phyloP scores from a whole-genome alignment of 805 yeast genomes.

The Ogataea angusta region DNA sequence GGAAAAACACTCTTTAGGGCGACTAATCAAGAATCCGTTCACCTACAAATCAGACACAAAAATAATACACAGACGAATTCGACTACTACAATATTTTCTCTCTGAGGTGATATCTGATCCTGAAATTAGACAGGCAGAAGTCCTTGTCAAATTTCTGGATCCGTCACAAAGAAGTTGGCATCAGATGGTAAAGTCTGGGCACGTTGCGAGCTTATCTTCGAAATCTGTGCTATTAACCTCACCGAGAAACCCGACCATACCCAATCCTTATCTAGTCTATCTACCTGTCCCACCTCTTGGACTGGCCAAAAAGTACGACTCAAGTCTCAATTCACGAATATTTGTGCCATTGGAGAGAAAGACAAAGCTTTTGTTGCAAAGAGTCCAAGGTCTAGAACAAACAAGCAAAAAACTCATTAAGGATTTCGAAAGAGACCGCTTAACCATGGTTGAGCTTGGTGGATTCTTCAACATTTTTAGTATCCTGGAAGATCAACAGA shows the following conservation, averaged over 20 bases:
- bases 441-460: slow-evolving; percentile 48
- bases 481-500: slow-evolving; percentile 38
- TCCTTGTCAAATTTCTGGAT: slow-evolving; percentile 48
- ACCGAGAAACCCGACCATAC: slow-evolving; percentile 49
- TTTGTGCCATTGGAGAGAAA: slow-evolving; percentile 29
- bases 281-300: slow-evolving; percentile 41
- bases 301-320: slow-evolving; percentile 26
- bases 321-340: slow-evolving; percentile 23
- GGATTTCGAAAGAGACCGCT: slow-evolving; percentile 38
- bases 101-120: slow-evolving; percentile 36
- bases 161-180: slow-evolving; percentile 50
- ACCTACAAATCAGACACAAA: slow-evolving; percentile 29
- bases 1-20: slow-evolving; percentile 60
- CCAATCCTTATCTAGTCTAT: slow-evolving; percentile 49
- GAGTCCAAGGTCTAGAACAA: slow-evolving; percentile 33
- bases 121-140: slow-evolving; percentile 34
- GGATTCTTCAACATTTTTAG: slow-evolving; percentile 56
- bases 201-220: slow-evolving; percentile 43
- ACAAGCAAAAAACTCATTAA: slow-evolving; percentile 37
- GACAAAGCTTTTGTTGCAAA: slow-evolving; percentile 15
- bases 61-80: slow-evolving; percentile 45
- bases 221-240: slow-evolving; percentile 47
- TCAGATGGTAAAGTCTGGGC: slow-evolving; percentile 37
- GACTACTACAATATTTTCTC: slow-evolving; percentile 44
- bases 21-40: slow-evolving; percentile 31